These are phyloP conservation scores for Venturia pyrina DNA, from an alignment of 2,329 filamentous ascomycete genomes.

Conservation along the genomic window DNA sequence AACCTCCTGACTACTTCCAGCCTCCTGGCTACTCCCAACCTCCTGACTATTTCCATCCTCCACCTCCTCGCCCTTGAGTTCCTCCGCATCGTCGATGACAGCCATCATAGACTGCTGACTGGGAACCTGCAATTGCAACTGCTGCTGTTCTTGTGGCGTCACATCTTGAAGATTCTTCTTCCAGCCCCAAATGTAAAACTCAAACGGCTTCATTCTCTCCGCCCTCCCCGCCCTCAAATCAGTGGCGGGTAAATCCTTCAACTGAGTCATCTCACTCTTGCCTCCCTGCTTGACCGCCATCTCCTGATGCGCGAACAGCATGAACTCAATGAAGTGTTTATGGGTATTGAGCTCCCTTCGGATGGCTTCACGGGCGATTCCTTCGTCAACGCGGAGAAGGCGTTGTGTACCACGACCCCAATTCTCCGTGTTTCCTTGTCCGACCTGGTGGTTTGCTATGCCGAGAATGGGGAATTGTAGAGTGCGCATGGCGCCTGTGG, in stretches of 20 bases:
- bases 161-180: not conserved
- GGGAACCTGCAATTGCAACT: not conserved
- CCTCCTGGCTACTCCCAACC: not conserved
- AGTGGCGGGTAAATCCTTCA: not conserved
- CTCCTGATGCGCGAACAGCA: not conserved
- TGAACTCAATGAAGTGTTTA: not conserved
- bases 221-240: not conserved
- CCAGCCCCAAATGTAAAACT: not conserved
- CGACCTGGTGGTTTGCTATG: not conserved
- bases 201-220: not conserved
- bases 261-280: not conserved
- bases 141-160: not conserved
- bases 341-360: slow-evolving; percentile 7
- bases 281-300: not conserved
- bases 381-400: slow-evolving; percentile 15
- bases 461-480: not conserved
- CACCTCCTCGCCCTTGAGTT: not conserved
- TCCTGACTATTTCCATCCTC: not conserved
- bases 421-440: slow-evolving; percentile 6
- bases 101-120: not conserved
- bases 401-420: slow-evolving; percentile 6
- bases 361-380: slow-evolving; percentile 12
- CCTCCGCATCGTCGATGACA: not conserved
- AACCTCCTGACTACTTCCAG: not conserved
- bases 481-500: not conserved